A percentile compares a stretch with the other conserved stretches of the same genome.
These are phyloP conservation scores for Saposhnikovia divaricata DNA, from an alignment of 129 eudicot species.

Conservation along the genomic window DNA sequence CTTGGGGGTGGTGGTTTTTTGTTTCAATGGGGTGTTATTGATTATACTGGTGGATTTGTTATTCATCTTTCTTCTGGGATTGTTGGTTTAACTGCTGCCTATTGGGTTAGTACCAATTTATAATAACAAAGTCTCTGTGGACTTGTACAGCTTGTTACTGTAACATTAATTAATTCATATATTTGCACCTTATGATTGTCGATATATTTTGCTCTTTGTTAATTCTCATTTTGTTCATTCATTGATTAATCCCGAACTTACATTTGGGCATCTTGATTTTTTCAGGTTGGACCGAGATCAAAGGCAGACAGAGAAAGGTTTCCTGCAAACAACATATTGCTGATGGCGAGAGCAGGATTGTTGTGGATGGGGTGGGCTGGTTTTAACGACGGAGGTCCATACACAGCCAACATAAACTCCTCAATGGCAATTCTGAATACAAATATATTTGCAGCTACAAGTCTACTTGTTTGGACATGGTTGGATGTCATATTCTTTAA, in stretches of 20 bases:
- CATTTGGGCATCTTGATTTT: too few species aligned
- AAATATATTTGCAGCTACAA: background rate
- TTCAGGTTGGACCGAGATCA: background rate
- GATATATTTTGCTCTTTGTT: too few species aligned
- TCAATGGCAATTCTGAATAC: background rate
- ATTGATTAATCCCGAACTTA: too few species aligned
- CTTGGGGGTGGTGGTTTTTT: background rate
- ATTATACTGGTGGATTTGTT: background rate
- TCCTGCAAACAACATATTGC: background rate
- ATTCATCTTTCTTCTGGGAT: background rate
- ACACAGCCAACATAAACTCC: background rate
- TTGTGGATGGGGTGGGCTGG: background rate
- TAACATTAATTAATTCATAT: too few species aligned
- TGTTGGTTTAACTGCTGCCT: background rate
- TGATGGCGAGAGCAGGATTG: background rate
- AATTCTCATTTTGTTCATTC: too few species aligned
- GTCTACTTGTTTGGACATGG: conserved; percentile 1
- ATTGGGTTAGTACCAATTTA: background rate
- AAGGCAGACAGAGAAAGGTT: background rate
- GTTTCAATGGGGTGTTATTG: background rate
- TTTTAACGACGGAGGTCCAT: background rate
- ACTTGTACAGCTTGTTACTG: too few species aligned
- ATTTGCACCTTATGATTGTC: too few species aligned
- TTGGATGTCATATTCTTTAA: background rate
- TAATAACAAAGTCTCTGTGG: too few species aligned